Evolutionary conservation across 352 stramenopile species (phyloP).

Genomic region (Globisporangium heterothallicum): DNA sequence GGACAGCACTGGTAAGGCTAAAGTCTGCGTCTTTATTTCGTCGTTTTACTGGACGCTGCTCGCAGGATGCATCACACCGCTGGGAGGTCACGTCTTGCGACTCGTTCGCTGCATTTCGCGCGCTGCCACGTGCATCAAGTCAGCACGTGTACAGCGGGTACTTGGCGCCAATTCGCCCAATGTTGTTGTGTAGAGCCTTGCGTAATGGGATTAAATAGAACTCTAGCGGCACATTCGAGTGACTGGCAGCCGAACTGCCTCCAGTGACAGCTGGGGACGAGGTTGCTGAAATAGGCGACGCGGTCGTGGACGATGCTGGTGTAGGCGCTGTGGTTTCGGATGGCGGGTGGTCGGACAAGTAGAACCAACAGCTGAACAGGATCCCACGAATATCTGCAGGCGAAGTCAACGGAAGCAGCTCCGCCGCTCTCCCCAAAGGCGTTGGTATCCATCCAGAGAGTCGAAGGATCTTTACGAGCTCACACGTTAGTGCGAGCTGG

Average conservation of each 20-base stretch:
- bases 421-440: slow-evolving; percentile 38
- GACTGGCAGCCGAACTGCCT: slow-evolving; percentile 5
- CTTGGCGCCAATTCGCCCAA: slow-evolving; percentile 60
- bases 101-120: no score
- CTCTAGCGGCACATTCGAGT: slow-evolving; percentile 49
- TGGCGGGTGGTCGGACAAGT: slow-evolving; percentile 69
- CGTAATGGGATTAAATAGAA: slow-evolving; percentile 76
- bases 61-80: no score
- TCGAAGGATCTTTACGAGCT: slow-evolving; percentile 56
- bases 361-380: slow-evolving; percentile 83
- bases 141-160: slow-evolving; percentile 74
- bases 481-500: slow-evolving; percentile 57
- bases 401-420: slow-evolving; percentile 64
- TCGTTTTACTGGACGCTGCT: no score
- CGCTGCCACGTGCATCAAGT: slow-evolving; percentile 4
- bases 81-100: no score
- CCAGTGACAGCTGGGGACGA: slow-evolving; percentile 37
- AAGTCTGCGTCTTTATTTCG: no score
- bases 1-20: no score
- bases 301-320: slow-evolving; percentile 33
- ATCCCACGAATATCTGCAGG: slow-evolving; percentile 69
- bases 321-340: slow-evolving; percentile 25
- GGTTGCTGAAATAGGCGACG: slow-evolving; percentile 38
- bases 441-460: slow-evolving; percentile 55
- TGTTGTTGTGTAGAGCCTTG: slow-evolving; percentile 75